Evolutionary conservation across 164 flowering plant genomes (phyloP).

Genomic region (Chimonanthus salicifolius): DNA sequence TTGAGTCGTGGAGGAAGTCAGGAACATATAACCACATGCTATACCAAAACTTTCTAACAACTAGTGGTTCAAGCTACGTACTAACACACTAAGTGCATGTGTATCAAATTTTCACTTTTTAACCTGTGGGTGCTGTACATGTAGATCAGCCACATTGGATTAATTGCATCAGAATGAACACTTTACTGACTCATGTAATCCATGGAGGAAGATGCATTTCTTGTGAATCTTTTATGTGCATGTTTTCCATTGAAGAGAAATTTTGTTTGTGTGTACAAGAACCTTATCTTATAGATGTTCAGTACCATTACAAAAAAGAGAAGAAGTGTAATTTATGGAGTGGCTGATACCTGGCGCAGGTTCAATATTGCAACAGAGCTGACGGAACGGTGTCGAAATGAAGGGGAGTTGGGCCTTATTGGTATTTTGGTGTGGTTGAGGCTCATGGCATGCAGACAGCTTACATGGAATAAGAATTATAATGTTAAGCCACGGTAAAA

Average conservation of each 20-base stretch:
- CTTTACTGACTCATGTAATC: not conserved
- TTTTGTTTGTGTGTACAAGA: not conserved
- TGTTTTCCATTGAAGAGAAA: not conserved
- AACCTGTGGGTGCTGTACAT: not conserved
- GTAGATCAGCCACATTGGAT: not conserved
- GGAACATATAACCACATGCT: not conserved
- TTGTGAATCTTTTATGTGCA: not conserved
- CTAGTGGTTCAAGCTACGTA: not conserved
- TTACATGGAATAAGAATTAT: slow-evolving; percentile 30
- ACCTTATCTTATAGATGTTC: not conserved
- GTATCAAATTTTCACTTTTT: no score
- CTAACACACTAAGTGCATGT: not conserved
- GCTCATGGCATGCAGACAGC: slow-evolving; percentile 26
- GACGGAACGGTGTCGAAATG: slow-evolving; percentile 18
- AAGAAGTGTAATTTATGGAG: not conserved
- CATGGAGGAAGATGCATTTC: not conserved
- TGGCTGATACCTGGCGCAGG: slow-evolving; percentile 11
- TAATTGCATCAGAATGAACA: not conserved
- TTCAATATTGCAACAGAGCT: slow-evolving; percentile 28
- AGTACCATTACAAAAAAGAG: no score
- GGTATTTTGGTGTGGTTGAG: slow-evolving; percentile 30
- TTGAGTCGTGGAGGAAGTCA: not conserved
- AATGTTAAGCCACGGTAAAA: slow-evolving; percentile 29
- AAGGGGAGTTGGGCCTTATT: slow-evolving; percentile 25
- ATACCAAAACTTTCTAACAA: not conserved